Conservation (phyloP, 1,284 basidiomycete genomes). For the Puccinia hordei region DNA sequence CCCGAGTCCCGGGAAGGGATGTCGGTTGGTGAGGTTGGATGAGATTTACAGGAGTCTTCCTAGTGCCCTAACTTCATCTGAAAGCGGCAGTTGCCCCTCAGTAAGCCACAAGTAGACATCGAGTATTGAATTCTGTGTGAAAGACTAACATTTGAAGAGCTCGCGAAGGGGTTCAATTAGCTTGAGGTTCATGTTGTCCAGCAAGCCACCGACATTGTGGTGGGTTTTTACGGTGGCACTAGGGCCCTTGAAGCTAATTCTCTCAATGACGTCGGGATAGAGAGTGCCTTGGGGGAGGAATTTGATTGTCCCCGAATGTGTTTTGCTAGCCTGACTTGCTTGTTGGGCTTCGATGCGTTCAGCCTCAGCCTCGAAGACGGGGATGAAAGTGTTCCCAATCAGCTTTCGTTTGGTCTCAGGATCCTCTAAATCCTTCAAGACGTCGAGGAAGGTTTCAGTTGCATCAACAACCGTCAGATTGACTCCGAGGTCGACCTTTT, state of each 20-base stretch:
- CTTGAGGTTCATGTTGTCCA: slow-evolving; percentile 98
- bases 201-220: slow-evolving; percentile 95
- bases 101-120: neutral
- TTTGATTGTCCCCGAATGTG: slow-evolving; percentile 77
- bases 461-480: slow-evolving; percentile 96
- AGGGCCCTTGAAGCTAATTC: slow-evolving; percentile 98
- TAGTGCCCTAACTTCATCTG: slow-evolving; percentile 93
- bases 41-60: slow-evolving; percentile 90
- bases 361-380: slow-evolving; percentile 93
- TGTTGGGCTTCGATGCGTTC: slow-evolving; percentile 83
- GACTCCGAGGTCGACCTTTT: slow-evolving; percentile 89
- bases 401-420: slow-evolving; percentile 98
- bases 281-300: slow-evolving; percentile 98
- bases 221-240: slow-evolving; percentile 99
- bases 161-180: slow-evolving; percentile 96
- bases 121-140: neutral
- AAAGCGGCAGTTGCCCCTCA: neutral
- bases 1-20: slow-evolving; percentile 99
- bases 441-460: slow-evolving; percentile 87
- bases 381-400: slow-evolving; percentile 98
- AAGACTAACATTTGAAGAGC: slow-evolving; percentile 85
- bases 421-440: slow-evolving; percentile 86
- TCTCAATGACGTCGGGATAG: slow-evolving; percentile 99
- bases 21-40: slow-evolving; percentile 86
- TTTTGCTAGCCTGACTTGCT: slow-evolving; percentile 68